phyloP scores from a whole-genome alignment of 305 asterid genomes.

The Rubia tinctorum region DNA sequence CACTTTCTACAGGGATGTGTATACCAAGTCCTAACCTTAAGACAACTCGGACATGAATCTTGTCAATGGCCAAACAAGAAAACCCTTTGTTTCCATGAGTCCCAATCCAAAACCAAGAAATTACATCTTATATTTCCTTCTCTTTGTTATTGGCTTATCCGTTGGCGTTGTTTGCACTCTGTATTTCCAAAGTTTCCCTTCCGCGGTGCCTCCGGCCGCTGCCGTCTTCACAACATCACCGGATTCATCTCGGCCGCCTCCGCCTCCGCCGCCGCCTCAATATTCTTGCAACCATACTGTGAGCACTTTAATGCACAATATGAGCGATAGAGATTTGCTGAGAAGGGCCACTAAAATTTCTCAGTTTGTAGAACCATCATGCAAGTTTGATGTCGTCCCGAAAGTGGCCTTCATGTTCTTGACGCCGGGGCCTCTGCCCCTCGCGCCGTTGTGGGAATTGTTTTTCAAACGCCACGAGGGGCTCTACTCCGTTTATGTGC shows the following conservation, averaged over 20 bases:
- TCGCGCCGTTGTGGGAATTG: conserved; percentile 58
- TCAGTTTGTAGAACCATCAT: not conserved
- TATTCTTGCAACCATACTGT: conserved; percentile 2
- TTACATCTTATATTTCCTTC: conserved; percentile 31
- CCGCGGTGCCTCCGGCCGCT: conserved; percentile 8
- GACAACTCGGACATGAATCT: not conserved
- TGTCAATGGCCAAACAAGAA: conserved; percentile 7
- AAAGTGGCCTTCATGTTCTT: conserved; percentile 79
- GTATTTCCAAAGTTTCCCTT: conserved; percentile 28
- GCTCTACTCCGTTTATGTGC: conserved; percentile 49
- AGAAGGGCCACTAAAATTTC: conserved; percentile 32
- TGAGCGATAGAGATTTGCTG: conserved; percentile 58
- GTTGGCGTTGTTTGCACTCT: conserved; percentile 36
- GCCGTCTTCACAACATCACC: not conserved
- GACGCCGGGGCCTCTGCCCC: conserved; percentile 68
- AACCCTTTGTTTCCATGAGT: not conserved
- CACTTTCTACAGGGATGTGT: not conserved
- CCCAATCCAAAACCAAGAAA: conserved; percentile 15
- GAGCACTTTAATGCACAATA: conserved; percentile 34
- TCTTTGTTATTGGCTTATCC: conserved; percentile 44
- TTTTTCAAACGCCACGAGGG: conserved; percentile 54
- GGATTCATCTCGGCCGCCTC: not conserved
- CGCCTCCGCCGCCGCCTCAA: conserved; percentile 5
- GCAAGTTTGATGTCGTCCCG: conserved; percentile 12
- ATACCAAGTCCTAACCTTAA: too few species aligned